Evolutionary conservation across 2,329 filamentous ascomycete species (phyloP).

Genomic region (Talaromyces rugulosus): DNA sequence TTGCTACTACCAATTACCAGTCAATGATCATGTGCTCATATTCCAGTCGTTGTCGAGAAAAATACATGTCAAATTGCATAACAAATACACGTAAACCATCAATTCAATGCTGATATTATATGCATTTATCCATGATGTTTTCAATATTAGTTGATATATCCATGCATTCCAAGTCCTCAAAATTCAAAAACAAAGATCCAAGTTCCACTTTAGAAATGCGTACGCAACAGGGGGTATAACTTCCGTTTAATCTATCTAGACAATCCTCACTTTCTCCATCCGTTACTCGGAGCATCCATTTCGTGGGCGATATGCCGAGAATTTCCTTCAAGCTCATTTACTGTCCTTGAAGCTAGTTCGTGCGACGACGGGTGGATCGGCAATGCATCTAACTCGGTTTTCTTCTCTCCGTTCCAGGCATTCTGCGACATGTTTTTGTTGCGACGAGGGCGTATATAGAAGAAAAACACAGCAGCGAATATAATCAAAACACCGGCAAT

Average conservation of each 20-base stretch:
- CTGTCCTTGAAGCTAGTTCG: not conserved
- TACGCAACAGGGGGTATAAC: not conserved
- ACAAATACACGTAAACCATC: no score
- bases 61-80: no score
- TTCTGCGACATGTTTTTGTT: not conserved
- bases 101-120: not conserved
- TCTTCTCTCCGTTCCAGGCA: not conserved
- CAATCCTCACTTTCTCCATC: not conserved
- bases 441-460: not conserved
- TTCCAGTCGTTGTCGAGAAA: no score
- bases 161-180: not conserved
- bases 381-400: not conserved
- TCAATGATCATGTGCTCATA: no score
- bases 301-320: not conserved
- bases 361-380: not conserved
- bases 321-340: not conserved
- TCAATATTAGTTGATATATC: not conserved
- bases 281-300: not conserved
- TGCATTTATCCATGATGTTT: not conserved
- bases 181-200: not conserved
- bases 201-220: not conserved
- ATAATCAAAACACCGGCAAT: not conserved
- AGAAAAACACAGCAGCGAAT: not conserved
- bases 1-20: no score
- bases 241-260: not conserved